A percentile compares a stretch with the other conserved stretches of the same genome.
These are phyloP conservation scores for Calonectria henricotiae DNA, from an alignment of 2,329 filamentous ascomycete genomes.

Conservation along the genomic window DNA sequence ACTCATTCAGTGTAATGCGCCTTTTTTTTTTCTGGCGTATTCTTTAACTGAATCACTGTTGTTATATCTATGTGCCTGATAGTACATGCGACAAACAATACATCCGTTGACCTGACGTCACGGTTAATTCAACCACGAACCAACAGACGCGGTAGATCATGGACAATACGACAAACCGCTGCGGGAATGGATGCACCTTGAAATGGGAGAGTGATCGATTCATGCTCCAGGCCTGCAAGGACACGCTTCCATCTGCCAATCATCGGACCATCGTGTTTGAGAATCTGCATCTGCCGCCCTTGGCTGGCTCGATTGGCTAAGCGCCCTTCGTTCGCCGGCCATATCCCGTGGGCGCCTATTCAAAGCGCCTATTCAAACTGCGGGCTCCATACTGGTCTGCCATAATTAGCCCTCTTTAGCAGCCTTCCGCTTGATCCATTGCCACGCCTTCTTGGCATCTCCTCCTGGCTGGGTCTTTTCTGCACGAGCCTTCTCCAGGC, in stretches of 20 bases:
- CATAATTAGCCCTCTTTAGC: neutral
- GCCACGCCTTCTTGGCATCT: conserved; percentile 49
- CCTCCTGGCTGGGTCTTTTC: conserved; percentile 58
- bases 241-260: conserved; percentile 21
- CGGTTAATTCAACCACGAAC: neutral
- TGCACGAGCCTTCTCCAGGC: conserved; percentile 61
- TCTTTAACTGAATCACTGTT: neutral
- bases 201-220: neutral
- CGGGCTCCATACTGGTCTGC: neutral
- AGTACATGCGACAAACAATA: neutral
- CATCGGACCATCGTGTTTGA: conserved; percentile 16
- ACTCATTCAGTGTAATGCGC: neutral
- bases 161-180: neutral
- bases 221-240: neutral
- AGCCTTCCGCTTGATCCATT: conserved; percentile 37
- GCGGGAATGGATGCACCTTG: neutral
- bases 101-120: neutral
- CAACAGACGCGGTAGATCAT: neutral
- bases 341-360: conserved; percentile 1
- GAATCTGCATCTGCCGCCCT: conserved; percentile 12
- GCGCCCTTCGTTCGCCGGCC: neutral
- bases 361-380: conserved; percentile 17
- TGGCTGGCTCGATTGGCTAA: conserved; percentile 18
- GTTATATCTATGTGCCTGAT: neutral
- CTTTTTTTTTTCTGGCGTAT: neutral